Conservation (phyloP, 176 grass and related monocot genomes). For the Aegilops tauschii region DNA sequence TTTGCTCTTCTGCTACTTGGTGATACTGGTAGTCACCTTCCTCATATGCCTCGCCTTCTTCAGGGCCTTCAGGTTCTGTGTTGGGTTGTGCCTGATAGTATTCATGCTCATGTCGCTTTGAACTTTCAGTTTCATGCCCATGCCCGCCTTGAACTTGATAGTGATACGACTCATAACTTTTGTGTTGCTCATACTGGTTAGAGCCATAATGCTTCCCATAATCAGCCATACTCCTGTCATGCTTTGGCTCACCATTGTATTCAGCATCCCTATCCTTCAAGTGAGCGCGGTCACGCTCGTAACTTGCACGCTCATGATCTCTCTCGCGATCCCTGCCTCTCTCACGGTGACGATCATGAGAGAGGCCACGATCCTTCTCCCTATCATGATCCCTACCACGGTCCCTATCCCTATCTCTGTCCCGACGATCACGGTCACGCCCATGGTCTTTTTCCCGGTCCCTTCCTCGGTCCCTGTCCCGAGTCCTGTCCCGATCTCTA, state of each 20-base stretch:
- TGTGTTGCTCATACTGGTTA: constrained; percentile 33
- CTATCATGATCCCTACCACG: constrained; percentile 54
- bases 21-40: constrained; percentile 79
- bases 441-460: constrained; percentile 44
- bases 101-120: constrained; percentile 24
- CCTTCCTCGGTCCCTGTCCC: constrained; percentile 33
- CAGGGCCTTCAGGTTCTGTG: constrained; percentile 62
- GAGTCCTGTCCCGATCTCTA: constrained; percentile 49
- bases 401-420: constrained; percentile 54
- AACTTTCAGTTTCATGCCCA: constrained; percentile 41
- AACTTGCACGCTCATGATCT: constrained; percentile 28
- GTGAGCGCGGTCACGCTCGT: constrained; percentile 33
- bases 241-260: constrained; percentile 45
- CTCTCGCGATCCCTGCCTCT: constrained; percentile 45
- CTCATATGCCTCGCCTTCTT: constrained; percentile 86
- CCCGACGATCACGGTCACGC: constrained; percentile 46
- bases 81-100: constrained; percentile 43
- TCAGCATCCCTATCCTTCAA: constrained; percentile 45
- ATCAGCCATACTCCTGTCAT: constrained; percentile 52
- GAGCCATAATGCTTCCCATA: constrained; percentile 48
- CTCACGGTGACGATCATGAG: constrained; percentile 58
- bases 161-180: constrained; percentile 28
- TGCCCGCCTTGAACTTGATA: constrained; percentile 42
- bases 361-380: constrained; percentile 46
- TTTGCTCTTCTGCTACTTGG: constrained; percentile 33